These are phyloP conservation scores for Ceratocystis papillata DNA, from an alignment of 2,329 filamentous ascomycete genomes.

Conservation along the genomic window DNA sequence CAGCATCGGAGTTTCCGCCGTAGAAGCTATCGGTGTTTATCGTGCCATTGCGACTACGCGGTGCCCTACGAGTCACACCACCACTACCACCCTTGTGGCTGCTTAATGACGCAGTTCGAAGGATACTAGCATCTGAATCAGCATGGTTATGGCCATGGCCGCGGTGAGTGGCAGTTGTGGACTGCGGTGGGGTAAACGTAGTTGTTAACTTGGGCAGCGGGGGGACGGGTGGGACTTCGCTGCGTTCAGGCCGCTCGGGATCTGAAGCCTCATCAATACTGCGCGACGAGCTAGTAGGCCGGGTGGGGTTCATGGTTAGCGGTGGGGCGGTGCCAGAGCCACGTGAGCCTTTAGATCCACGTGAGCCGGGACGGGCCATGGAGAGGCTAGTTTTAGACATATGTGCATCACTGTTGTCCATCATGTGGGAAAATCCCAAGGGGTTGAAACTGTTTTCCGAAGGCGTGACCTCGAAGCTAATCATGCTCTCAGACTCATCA, in stretches of 20 bases:
- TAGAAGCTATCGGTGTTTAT: constrained; percentile 16
- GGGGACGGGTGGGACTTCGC: constrained; percentile 46
- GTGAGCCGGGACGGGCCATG: constrained; percentile 31
- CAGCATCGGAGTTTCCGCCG: constrained; percentile 23
- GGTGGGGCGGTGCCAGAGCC: constrained; percentile 28
- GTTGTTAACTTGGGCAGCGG: constrained; percentile 38
- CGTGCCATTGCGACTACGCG: constrained; percentile 20
- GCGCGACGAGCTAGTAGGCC: constrained; percentile 23
- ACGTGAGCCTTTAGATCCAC: constrained; percentile 22
- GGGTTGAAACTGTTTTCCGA: constrained; percentile 55
- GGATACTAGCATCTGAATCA: constrained; percentile 18
- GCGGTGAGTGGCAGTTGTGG: constrained; percentile 16
- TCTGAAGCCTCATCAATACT: constrained; percentile 27
- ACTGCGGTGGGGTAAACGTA: constrained; percentile 23
- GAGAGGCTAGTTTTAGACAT: constrained; percentile 27
- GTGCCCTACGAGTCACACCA: constrained; percentile 7
- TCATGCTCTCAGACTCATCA: constrained; percentile 54
- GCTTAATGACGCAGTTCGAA: constrained; percentile 18
- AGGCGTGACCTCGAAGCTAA: constrained; percentile 57
- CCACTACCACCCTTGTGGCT: constrained; percentile 19
- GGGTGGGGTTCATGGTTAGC: constrained; percentile 37
- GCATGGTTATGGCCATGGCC: constrained; percentile 19
- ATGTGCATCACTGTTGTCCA: constrained; percentile 19
- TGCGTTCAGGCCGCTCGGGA: constrained; percentile 29
- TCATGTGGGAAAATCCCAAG: constrained; percentile 27